Base-by-base conservation (phyloP, 306 rosid species). In the Glycine latifolia region DNA sequence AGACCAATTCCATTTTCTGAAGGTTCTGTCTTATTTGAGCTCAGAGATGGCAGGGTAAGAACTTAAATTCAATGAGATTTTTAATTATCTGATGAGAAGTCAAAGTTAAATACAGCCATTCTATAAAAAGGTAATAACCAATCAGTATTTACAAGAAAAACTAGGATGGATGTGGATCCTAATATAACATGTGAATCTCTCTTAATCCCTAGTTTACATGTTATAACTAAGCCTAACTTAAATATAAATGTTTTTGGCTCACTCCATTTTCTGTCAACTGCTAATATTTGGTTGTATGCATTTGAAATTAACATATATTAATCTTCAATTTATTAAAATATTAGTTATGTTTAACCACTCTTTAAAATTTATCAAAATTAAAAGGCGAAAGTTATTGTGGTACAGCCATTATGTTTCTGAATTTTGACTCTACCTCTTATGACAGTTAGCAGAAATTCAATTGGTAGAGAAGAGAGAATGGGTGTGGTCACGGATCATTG, bases 21-120 rank as follows among this genome's bases (percentile, higher is more conserved):
- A 39, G 71, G 12, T 39, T 65, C 71, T 65, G 71, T 65, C 4
- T 7, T 65, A 39, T 65, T 65, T 65, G 48, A 65, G 48, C 71
- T 65, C 71, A 65, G 71, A 65, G 71, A 65, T 39, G 71, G 71
- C 49, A 65, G 71, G 71, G 71, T 65, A 65, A 65, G 71, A 65
- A 65, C 48, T 65, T 14, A 20, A 65, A 65, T 3, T 37, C 71
- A 39, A 7, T 65, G 48, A 63, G 46, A 61, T 11, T 61, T 61
- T 5, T 11, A 31, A 26, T 61, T 61, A 31, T 61, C n/a, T 12
- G 68, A 33, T 35, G 44, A 62, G 4, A 4, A 11, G 11, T 62
- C 8, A 4, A 2, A 33, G 41, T 11, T 62, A 2, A 62, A 17
- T 16, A 7, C 0, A 58, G 12, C 63, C 63, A 58, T 17, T 16